Evolutionary conservation across 2,329 filamentous ascomycete genomes (phyloP).

Genomic region (Pochonia chlamydosporia): DNA sequence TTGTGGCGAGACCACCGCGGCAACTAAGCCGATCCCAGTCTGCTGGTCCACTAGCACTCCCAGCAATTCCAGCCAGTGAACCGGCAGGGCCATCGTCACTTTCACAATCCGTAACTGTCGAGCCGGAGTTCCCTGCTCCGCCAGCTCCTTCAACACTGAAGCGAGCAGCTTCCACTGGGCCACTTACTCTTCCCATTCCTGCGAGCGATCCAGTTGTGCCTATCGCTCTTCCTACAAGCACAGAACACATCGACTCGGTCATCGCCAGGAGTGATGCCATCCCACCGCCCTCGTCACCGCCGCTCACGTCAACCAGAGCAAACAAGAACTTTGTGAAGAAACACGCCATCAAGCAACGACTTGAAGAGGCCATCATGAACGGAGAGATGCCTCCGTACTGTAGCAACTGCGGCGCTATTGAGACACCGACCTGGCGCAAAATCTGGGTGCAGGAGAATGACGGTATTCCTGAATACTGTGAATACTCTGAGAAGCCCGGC

Average conservation of each 20-base stretch:
- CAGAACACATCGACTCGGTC: slow-evolving; percentile 27
- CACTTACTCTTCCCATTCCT: slow-evolving; percentile 30
- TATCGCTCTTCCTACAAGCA: slow-evolving; percentile 17
- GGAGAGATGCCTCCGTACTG: slow-evolving; percentile 87
- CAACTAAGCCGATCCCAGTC: slow-evolving; percentile 30
- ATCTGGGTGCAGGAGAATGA: slow-evolving; percentile 74
- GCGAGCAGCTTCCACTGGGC: slow-evolving; percentile 30
- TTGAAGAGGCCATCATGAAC: slow-evolving; percentile 61
- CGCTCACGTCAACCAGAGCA: slow-evolving; percentile 36
- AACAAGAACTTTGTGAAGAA: slow-evolving; percentile 63
- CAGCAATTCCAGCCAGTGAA: slow-evolving; percentile 42
- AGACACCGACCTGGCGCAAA: slow-evolving; percentile 94
- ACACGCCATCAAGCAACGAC: slow-evolving; percentile 50
- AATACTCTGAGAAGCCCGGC: slow-evolving; percentile 67
- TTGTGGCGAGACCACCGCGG: slow-evolving; percentile 13
- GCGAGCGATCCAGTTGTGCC: slow-evolving; percentile 40
- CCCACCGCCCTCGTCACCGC: slow-evolving; percentile 30
- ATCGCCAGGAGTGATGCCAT: slow-evolving; percentile 39
- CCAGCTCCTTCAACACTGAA: slow-evolving; percentile 31
- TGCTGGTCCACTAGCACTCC: slow-evolving; percentile 29
- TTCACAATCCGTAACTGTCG: slow-evolving; percentile 22
- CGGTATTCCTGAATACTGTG: slow-evolving; percentile 63
- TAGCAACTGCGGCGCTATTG: slow-evolving; percentile 87
- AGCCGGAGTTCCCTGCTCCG: slow-evolving; percentile 13
- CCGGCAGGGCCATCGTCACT: slow-evolving; percentile 37